These are phyloP conservation scores for Elaeagnus macrophylla DNA, from an alignment of 306 rosid genomes.

Conservation along the genomic window DNA sequence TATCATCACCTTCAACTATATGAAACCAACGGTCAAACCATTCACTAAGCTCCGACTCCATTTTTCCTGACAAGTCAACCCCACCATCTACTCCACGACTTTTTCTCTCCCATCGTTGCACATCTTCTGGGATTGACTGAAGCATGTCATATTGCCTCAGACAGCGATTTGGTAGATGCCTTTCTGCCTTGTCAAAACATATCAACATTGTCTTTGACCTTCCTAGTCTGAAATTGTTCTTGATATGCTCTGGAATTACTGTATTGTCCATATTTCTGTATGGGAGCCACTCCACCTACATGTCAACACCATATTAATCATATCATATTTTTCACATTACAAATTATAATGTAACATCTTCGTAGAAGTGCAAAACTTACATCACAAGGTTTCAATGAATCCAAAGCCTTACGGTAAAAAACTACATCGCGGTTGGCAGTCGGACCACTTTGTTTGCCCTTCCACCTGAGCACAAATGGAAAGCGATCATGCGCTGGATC, in stretches of 20 bases:
- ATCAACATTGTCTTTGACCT: slow-evolving; percentile 91
- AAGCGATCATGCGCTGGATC: slow-evolving; percentile 69
- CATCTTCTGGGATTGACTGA: slow-evolving; percentile 88
- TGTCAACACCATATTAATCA: slow-evolving; percentile 21
- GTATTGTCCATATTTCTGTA: slow-evolving; percentile 73
- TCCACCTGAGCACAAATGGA: slow-evolving; percentile 96
- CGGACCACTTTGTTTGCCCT: slow-evolving; percentile 94
- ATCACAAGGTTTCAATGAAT: slow-evolving; percentile 72
- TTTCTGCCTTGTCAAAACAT: slow-evolving; percentile 98
- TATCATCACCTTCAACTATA: slow-evolving; percentile 67
- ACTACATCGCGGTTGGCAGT: slow-evolving; percentile 95
- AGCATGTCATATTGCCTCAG: slow-evolving; percentile 80
- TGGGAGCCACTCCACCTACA: slow-evolving; percentile 96
- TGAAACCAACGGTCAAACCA: slow-evolving; percentile 65
- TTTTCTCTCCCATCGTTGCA: slow-evolving; percentile 96
- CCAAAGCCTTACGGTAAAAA: slow-evolving; percentile 94
- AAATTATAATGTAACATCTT: slow-evolving; percentile 3
- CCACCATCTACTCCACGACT: slow-evolving; percentile 99
- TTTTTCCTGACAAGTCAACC: slow-evolving; percentile 89
- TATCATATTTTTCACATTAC: slow-evolving; percentile 14
- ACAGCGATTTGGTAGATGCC: slow-evolving; percentile 93
- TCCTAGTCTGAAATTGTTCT: slow-evolving; percentile 57
- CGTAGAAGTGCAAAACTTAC: slow-evolving; percentile 40
- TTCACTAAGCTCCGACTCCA: slow-evolving; percentile 84
- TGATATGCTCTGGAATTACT: slow-evolving; percentile 76